phyloP scores from a whole-genome alignment of 2,329 filamentous ascomycete species.

The Aspergillus calidoustus region DNA sequence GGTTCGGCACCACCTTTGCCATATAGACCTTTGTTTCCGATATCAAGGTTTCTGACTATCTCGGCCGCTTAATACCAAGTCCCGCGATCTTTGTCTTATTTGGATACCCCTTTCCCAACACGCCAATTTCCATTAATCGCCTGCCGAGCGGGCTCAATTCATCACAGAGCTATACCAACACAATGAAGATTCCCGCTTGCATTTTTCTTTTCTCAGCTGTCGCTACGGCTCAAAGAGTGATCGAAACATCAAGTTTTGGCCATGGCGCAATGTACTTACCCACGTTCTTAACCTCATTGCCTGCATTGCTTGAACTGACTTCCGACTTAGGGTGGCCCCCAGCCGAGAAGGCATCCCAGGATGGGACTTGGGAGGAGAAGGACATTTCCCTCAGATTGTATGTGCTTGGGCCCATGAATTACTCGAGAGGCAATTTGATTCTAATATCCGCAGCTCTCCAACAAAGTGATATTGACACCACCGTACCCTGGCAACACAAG shows the following conservation, averaged over 20 bases:
- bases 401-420: constrained; percentile 15
- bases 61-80: neutral
- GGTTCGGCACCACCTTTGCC: constrained; percentile 25
- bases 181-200: constrained; percentile 48
- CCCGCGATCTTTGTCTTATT: neutral
- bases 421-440: neutral
- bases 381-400: constrained; percentile 59
- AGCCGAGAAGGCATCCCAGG: constrained; percentile 56
- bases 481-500: constrained; percentile 83
- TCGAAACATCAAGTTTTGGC: constrained; percentile 79
- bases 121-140: neutral
- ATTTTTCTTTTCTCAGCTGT: constrained; percentile 54
- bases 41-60: neutral
- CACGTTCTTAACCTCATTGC: neutral
- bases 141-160: constrained; percentile 7
- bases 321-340: constrained; percentile 62
- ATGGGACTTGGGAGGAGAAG: constrained; percentile 60
- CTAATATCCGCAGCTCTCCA: constrained; percentile 65
- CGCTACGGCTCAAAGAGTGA: constrained; percentile 66
- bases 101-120: neutral
- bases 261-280: constrained; percentile 63
- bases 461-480: constrained; percentile 90
- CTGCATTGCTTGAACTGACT: constrained; percentile 1
- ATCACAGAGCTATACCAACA: constrained; percentile 28
- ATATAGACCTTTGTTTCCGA: constrained; percentile 15